Evolutionary conservation across 352 stramenopile genomes (phyloP).

Genomic region (Achlya hypogyna): DNA sequence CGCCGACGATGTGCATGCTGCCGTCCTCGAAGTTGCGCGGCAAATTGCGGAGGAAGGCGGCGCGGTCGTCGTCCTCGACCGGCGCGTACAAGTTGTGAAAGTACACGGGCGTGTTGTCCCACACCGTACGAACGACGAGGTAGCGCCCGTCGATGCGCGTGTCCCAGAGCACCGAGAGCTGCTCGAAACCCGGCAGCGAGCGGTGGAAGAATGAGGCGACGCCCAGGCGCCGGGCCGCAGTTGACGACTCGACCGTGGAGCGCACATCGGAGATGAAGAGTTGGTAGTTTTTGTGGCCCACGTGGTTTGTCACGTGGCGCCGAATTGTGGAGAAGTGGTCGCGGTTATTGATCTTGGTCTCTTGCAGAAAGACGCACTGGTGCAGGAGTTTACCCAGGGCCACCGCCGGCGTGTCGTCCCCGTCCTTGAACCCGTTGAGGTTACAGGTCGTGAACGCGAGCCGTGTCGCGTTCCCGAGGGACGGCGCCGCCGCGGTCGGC

Average conservation of each 20-base stretch:
- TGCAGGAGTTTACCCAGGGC: background rate
- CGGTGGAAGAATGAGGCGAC: background rate
- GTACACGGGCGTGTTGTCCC: background rate
- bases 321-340: background rate
- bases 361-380: background rate
- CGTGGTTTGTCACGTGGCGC: background rate
- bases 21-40: conserved; percentile 14
- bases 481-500: background rate
- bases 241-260: background rate
- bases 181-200: background rate
- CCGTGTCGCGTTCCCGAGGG: background rate
- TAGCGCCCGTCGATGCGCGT: background rate
- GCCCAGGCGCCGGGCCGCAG: background rate
- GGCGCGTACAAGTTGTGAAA: conserved; percentile 23
- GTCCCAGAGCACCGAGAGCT: background rate
- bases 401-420: background rate
- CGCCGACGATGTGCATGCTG: conserved; percentile 20
- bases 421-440: conserved; percentile 1
- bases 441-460: background rate
- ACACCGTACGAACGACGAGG: conserved; percentile 1
- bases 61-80: background rate
- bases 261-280: background rate
- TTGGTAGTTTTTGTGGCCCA: background rate
- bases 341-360: background rate
- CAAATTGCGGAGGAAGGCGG: background rate